phyloP scores from a whole-genome alignment of 2,329 filamentous ascomycete genomes.

The Claviceps sp. region DNA sequence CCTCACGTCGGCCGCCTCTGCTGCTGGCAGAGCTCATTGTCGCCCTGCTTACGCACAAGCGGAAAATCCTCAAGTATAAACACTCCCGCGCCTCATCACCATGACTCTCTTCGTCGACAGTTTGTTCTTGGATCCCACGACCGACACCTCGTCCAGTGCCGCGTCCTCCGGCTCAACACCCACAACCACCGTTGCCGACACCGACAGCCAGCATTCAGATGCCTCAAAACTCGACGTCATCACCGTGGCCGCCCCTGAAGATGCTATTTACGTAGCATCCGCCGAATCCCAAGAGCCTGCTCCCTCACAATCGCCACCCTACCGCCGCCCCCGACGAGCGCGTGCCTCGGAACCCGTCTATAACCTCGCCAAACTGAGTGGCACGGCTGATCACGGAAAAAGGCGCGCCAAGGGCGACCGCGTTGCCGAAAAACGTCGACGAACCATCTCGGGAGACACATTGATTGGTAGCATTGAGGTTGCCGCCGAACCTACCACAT shows the following conservation, averaged over 20 bases:
- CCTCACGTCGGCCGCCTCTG: slow-evolving; percentile 3
- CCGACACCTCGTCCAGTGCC: slow-evolving; percentile 34
- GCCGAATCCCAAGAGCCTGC: slow-evolving; percentile 15
- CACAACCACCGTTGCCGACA: slow-evolving; percentile 52
- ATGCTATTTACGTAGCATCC: slow-evolving; percentile 11
- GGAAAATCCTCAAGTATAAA: not conserved
- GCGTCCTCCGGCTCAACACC: slow-evolving; percentile 49
- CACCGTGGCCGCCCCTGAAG: slow-evolving; percentile 15
- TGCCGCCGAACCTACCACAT: slow-evolving; percentile 8
- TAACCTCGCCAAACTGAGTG: slow-evolving; percentile 50
- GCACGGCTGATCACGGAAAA: slow-evolving; percentile 47
- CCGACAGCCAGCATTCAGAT: slow-evolving; percentile 40
- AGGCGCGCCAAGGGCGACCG: slow-evolving; percentile 38
- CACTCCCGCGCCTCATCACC: slow-evolving; percentile 1
- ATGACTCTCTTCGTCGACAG: slow-evolving; percentile 23
- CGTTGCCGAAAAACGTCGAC: slow-evolving; percentile 29
- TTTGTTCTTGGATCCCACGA: slow-evolving; percentile 17
- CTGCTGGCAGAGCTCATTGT: slow-evolving; percentile 5
- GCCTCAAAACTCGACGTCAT: slow-evolving; percentile 25
- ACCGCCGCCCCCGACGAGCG: slow-evolving; percentile 38
- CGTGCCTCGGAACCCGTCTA: slow-evolving; percentile 47
- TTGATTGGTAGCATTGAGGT: slow-evolving; percentile 15
- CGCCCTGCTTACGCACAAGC: slow-evolving; percentile 3
- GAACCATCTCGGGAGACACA: slow-evolving; percentile 30
- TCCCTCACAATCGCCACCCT: slow-evolving; percentile 12